Base-by-base conservation (phyloP, 768 basidiomycete genomes). In the Mycena belliarum region DNA sequence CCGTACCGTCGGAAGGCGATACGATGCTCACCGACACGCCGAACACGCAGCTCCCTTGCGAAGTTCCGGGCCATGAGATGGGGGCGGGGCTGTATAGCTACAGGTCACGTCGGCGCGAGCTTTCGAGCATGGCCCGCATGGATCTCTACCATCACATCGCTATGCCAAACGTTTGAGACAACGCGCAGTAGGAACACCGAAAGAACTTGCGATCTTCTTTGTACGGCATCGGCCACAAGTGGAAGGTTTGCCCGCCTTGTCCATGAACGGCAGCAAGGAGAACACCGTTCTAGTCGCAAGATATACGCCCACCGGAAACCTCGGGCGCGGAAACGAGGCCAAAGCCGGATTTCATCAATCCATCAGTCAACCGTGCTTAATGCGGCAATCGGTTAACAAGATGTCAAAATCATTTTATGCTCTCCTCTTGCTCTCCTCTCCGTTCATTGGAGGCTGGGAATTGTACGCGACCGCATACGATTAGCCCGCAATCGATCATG, bases 11-110 rank as follows among this genome's bases (percentile, higher is more conserved):
- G 29, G 26, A 26, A 38, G 33, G 3, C n/a, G n/a, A n/a, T n/a
- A n/a, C n/a, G 4, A 42, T 32, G 21, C 57, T 54, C 41, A 63
- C 61, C 61, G 52, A 29, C 61, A 63, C 15, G 61, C 61, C 6
- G 57, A 50, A 45, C 61, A 63, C 38, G 61, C 61, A 45, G 57
- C 57, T 15, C 61, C 61, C 38, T 63, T 63, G 25, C 57, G 61
- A 24, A 63, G 49, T 38, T 63, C 61, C 21, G 61, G 61, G n/a
- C 28, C 52, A 29, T 52, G 49, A 12, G 52, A 48, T 1, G 23
- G 5, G 16, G 35, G 46, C 1, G 57, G 44, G 10, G 53, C 57
- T 12, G 57, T 51, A 43, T 58, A 62, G 16, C 6, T 51, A 32
- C 61, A 63, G 1, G 51, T 14, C 8, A 49, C 44, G 8, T 51